Evolutionary conservation across 495 filamentous ascomycete species (phyloP), one percentile per base, ranked within the genome.

Genomic region (Aspergillus sclerotioniger): DNA sequence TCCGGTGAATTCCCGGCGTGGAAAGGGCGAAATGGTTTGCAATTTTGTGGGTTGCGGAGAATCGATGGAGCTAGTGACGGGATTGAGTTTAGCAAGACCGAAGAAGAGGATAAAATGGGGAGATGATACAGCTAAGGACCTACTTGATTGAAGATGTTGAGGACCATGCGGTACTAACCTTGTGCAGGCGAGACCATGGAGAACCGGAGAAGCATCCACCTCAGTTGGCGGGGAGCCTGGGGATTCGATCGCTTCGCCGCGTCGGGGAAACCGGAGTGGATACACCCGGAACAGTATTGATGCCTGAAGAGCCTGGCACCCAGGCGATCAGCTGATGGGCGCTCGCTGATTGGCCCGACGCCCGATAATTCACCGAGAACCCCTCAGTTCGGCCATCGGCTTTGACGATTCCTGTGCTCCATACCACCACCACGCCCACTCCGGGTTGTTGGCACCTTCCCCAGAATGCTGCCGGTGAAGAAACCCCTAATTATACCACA

Each of bases 351-450:
- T 74, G 70, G 71, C 19, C 33, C 44, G 16, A 51, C 0, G 48
- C 25, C 72, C 72, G 72, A 71, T 54, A 70, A 75, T 64, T 69
- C 60, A 47, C 71, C 71, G 71, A 59, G 41, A 43, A 43, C 13
- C 37, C 37, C 37, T n/a, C n/a, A 12, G 12, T 37, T 37, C 37
- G 13, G 37, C 13, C 37, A n/a, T n/a, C 5, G 37, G 13, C 37
- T 41, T 0, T 3, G 37, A 13, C 33, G 8, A 35, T 13, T 35
- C 33, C 33, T 13, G 8, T 37, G 33, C 33, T 37, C 33, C 33
- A 37, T 37, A 3, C 33, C 13, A 37, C 9, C 33, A 8, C 10
- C 33, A 6, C 37, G 13, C n/a, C 12, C 37, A 37, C 8, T 37
- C 33, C 13, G 12, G 2, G 12, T 41, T 41, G 9, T 41, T 25